These are phyloP conservation scores for Calonectria crousiana DNA, from an alignment of 2,329 filamentous ascomycete species.

Conservation along the genomic window DNA sequence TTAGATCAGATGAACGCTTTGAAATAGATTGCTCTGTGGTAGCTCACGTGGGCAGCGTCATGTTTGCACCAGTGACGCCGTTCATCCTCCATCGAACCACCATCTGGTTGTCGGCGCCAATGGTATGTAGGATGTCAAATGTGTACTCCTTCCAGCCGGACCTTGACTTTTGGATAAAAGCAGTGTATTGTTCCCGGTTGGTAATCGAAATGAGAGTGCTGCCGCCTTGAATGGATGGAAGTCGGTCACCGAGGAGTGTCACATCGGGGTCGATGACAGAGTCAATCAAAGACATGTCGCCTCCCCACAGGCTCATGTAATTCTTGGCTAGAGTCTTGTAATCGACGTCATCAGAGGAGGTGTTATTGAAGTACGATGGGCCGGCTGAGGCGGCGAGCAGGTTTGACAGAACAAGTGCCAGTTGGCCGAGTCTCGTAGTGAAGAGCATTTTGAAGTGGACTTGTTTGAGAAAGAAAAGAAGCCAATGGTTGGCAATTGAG, in stretches of 20 bases:
- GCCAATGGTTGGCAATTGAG: no score
- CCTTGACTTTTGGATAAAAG: constrained; percentile 5
- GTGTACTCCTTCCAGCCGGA: constrained; percentile 12
- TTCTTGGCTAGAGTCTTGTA: background rate
- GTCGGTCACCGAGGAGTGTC: background rate
- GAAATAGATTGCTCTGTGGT: background rate
- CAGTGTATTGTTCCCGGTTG: constrained; percentile 6
- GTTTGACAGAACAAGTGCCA: background rate
- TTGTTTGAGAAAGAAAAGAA: background rate
- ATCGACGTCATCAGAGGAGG: background rate
- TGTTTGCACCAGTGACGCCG: constrained; percentile 11
- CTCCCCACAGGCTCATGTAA: constrained; percentile 14
- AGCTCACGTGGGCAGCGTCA: constrained; percentile 13
- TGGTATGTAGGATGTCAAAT: background rate
- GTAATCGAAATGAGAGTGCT: background rate
- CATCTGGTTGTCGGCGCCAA: background rate
- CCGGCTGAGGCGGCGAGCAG: background rate
- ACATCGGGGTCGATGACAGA: constrained; percentile 12
- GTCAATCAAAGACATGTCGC: background rate
- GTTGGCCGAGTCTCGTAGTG: background rate
- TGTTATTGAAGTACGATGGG: background rate
- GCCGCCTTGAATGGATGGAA: background rate
- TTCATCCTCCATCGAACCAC: constrained; percentile 16
- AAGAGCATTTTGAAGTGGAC: background rate
- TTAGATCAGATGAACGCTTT: background rate